Evolutionary conservation across 148 eudicot species (phyloP).

Genomic region (Salicornia ramosissima): DNA sequence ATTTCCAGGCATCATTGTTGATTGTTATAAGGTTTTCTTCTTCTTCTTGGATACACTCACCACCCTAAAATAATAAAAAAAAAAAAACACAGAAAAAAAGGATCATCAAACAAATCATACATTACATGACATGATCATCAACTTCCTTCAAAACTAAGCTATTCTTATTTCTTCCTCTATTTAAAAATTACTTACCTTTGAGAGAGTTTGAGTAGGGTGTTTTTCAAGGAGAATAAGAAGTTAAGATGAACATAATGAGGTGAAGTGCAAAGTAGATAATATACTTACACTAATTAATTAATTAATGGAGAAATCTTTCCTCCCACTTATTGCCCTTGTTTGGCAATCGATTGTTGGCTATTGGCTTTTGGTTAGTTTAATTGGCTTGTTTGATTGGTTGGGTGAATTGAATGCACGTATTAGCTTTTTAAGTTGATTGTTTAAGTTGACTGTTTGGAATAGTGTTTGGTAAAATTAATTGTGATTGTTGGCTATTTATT

Average conservation of each 20-base stretch:
- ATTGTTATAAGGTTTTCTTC: constrained; percentile 17
- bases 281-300: constrained; percentile 22
- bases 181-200: not conserved
- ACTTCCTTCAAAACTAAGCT: constrained; percentile 16
- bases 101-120: not conserved
- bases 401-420: too few relatives aligned
- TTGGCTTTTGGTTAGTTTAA: too few relatives aligned
- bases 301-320: too few relatives aligned
- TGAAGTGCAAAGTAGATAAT: constrained; percentile 10
- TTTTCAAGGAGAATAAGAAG: not conserved
- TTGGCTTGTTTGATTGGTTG: too few relatives aligned
- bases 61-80: constrained; percentile 11
- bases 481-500: too few relatives aligned
- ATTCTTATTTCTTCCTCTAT: too few relatives aligned
- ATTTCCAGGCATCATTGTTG: constrained; percentile 46
- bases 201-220: not conserved
- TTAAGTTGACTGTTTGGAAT: too few relatives aligned
- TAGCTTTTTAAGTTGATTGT: too few relatives aligned
- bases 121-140: not conserved
- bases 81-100: constrained; percentile 8
- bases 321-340: too few relatives aligned
- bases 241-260: not conserved
- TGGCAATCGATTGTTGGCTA: too few relatives aligned
- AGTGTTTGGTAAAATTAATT: too few relatives aligned
- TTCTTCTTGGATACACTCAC: not conserved